Evolutionary conservation across 768 basidiomycete genomes (phyloP).

Genomic region (Pisolithus sp.): DNA sequence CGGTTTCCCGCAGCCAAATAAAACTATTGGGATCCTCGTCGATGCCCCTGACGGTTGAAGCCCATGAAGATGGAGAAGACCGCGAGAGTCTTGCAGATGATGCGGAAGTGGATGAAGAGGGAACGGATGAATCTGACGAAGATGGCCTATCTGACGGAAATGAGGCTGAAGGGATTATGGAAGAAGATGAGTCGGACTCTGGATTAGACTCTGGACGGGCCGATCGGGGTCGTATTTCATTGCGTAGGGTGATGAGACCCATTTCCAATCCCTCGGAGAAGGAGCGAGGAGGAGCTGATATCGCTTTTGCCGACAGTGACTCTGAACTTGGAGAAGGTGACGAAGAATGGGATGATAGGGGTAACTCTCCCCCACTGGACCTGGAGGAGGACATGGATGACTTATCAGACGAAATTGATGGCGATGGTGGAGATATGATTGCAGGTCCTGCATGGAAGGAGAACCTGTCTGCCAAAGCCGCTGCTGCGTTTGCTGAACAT

Average conservation of each 20-base stretch:
- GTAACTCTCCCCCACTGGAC: slow-evolving; percentile 32
- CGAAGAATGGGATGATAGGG: slow-evolving; percentile 31
- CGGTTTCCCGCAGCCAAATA: slow-evolving; percentile 75
- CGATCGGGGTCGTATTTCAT: slow-evolving; percentile 46
- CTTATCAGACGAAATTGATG: slow-evolving; percentile 36
- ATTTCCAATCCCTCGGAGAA: slow-evolving; percentile 31
- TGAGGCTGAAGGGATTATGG: slow-evolving; percentile 1
- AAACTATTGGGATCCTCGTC: slow-evolving; percentile 79
- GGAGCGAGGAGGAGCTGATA: slow-evolving; percentile 33
- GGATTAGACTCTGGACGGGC: not conserved
- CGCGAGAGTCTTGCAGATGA: slow-evolving; percentile 33
- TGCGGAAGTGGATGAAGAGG: slow-evolving; percentile 28
- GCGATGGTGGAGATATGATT: slow-evolving; percentile 32
- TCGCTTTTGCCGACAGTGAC: slow-evolving; percentile 74
- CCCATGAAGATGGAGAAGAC: slow-evolving; percentile 23
- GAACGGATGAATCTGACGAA: slow-evolving; percentile 22
- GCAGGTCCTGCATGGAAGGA: slow-evolving; percentile 69
- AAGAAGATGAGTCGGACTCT: slow-evolving; percentile 1
- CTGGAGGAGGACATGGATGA: slow-evolving; percentile 48
- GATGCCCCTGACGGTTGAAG: slow-evolving; percentile 48
- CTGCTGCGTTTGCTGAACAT: slow-evolving; percentile 37
- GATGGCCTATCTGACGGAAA: not conserved
- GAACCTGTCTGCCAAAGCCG: slow-evolving; percentile 49
- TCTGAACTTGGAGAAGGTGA: slow-evolving; percentile 59
- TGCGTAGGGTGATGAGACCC: slow-evolving; percentile 35